Base-by-base conservation (phyloP, 2,329 filamentous ascomycete genomes). In the Sporothrix humicola region DNA sequence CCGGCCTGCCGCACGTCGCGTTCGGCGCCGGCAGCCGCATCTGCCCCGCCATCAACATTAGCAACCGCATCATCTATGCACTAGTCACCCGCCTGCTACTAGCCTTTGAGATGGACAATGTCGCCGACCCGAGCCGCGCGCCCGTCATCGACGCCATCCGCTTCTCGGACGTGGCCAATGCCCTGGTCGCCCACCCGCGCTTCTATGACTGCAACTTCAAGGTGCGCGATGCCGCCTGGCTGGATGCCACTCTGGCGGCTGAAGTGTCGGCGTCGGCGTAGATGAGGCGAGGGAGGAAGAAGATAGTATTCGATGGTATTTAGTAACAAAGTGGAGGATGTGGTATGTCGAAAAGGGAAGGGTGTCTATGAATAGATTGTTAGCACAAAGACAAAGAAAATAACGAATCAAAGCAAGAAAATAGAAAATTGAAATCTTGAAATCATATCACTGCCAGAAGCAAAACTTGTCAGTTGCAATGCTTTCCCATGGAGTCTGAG, bases 21-120 rank as follows among this genome's bases (percentile, higher is more conserved):
- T 71, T 71, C 5, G 69, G 69, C 12, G 59, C 59, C 10, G 71
- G 71, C 42, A 71, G 69, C 69, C 69, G 69, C 44, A 71, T 71
- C 69, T 71, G 69, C 56, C 69, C 69, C 3, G 69, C 69, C 54
- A 56, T 71, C 44, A 50, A 71, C 69, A 61, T 71, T 23, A 61
- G 54, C 69, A 71, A 71, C 44, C 69, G 69, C 56, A 71, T 71
- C 42, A 61, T 71, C 44, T 61, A 58, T 31, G 69, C 69, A 2
- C 46, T 71, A 12, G 37, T 71, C 12, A 71, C 69, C 23, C 56
- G 69, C 15, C 56, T 71, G 17, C 23, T 71, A 4, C 26, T 71
- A 2, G 69, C 69, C 42, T 71, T 71, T 42, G 69, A 61, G 8
- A 61, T 71, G 69, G 20, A 61, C 37, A 71, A 71, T 42, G 23